phyloP scores from a whole-genome alignment of 805 yeast species.

The Lachancea kluyveri region DNA sequence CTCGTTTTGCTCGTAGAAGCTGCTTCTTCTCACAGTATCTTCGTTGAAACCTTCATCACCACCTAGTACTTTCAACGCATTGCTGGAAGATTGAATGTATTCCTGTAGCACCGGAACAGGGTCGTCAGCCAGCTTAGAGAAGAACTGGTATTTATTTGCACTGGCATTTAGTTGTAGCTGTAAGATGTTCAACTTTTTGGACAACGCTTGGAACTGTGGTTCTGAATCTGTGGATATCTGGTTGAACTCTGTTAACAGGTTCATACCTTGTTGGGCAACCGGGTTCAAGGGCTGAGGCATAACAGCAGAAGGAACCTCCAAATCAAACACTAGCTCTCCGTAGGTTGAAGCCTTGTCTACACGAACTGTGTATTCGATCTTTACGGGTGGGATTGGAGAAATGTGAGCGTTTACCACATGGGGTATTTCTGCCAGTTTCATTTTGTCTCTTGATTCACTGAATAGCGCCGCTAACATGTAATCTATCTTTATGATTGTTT shows the following conservation, averaged over 20 bases:
- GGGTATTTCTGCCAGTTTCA: constrained; percentile 46
- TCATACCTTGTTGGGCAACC: constrained; percentile 26
- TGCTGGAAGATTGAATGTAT: constrained; percentile 75
- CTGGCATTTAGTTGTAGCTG: constrained; percentile 47
- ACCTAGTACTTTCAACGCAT: constrained; percentile 76
- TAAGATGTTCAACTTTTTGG: constrained; percentile 37
- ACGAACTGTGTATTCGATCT: constrained; percentile 64
- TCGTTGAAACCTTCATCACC: constrained; percentile 90
- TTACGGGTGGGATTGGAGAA: constrained; percentile 74
- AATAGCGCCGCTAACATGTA: constrained; percentile 39
- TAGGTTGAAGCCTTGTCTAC: constrained; percentile 73
- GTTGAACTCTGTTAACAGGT: constrained; percentile 25
- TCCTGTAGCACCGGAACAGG: constrained; percentile 70
- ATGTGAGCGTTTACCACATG: constrained; percentile 45
- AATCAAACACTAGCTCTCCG: constrained; percentile 76
- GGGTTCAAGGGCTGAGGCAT: constrained; percentile 27
- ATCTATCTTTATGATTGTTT: constrained; percentile 47
- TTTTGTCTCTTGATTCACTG: constrained; percentile 12
- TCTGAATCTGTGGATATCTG: constrained; percentile 30
- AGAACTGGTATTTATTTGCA: constrained; percentile 70
- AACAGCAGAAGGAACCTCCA: constrained; percentile 49
- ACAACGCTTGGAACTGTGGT: constrained; percentile 36
- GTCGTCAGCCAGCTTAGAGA: constrained; percentile 61
- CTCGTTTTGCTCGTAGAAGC: constrained; percentile 62
- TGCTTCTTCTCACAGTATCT: constrained; percentile 79